Evolutionary conservation across 148 eudicot genomes (phyloP).

Genomic region (Rhododendron mucronatum): DNA sequence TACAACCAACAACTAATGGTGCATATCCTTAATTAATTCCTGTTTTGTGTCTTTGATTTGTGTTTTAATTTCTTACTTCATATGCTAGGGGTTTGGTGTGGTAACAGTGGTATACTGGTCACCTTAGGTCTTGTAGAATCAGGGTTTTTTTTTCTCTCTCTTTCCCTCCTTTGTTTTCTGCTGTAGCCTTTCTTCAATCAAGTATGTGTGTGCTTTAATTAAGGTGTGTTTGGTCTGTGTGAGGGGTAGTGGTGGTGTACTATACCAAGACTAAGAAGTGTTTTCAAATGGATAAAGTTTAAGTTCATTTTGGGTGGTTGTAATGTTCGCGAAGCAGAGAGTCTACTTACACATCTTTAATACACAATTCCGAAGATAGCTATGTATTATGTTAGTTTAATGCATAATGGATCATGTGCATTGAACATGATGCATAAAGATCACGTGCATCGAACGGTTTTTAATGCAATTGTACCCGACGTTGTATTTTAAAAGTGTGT

Average conservation of each 20-base stretch:
- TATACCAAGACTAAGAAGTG: neutral
- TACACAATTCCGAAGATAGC: no score
- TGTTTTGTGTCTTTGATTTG: neutral
- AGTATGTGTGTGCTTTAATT: conserved; percentile 11
- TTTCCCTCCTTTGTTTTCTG: neutral
- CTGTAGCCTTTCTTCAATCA: neutral
- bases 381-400: no score
- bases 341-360: no score
- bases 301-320: neutral
- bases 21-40: conserved; percentile 36
- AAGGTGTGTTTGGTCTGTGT: conserved; percentile 7
- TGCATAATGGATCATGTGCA: no score
- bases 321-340: neutral
- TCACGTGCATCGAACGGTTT: no score
- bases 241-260: neutral
- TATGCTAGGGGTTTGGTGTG: conserved; percentile 7
- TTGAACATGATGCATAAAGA: no score
- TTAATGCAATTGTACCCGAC: no score
- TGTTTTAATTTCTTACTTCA: neutral
- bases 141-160: neutral
- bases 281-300: neutral
- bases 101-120: neutral
- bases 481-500: no score
- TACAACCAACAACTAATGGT: conserved; percentile 49
- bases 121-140: neutral